Evolutionary conservation across 2,329 filamentous ascomycete species (phyloP).

Genomic region (Uncinocarpus reesii): DNA sequence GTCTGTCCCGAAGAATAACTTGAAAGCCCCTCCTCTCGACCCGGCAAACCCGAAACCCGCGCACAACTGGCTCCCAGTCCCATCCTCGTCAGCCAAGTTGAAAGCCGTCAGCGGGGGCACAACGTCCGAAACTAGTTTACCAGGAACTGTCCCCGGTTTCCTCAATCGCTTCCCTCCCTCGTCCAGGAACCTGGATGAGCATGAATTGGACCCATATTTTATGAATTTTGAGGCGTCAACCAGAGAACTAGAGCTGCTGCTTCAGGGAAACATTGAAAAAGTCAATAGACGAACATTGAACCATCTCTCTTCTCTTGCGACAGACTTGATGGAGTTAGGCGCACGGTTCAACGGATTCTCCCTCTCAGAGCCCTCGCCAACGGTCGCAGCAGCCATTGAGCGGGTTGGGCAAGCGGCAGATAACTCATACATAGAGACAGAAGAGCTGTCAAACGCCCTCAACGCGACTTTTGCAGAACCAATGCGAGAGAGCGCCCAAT

Average conservation of each 20-base stretch:
- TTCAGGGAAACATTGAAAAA: conserved; percentile 92
- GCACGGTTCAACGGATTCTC: conserved; percentile 97
- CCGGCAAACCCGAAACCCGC: conserved; percentile 83
- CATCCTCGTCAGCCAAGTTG: conserved; percentile 74
- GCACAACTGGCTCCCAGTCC: conserved; percentile 79
- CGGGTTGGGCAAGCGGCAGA: conserved; percentile 90
- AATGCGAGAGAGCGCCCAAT: conserved; percentile 95
- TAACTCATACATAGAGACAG: conserved; percentile 88
- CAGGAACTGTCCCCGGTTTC: conserved; percentile 51
- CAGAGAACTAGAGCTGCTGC: conserved; percentile 75
- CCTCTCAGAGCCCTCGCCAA: conserved; percentile 79
- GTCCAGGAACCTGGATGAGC: conserved; percentile 64
- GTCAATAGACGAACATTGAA: conserved; percentile 82
- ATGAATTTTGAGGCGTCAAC: conserved; percentile 85
- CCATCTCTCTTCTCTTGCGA: conserved; percentile 71
- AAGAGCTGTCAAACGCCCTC: conserved; percentile 77
- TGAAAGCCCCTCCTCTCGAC: conserved; percentile 91
- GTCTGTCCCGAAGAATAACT: conserved; percentile 83
- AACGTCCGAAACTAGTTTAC: conserved; percentile 41
- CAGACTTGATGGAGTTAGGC: conserved; percentile 84
- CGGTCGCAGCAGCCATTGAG: conserved; percentile 85
- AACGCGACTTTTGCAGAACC: conserved; percentile 93
- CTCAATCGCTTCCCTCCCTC: conserved; percentile 76
- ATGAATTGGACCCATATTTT: conserved; percentile 93
- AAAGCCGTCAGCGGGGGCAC: conserved; percentile 40